Evolutionary conservation across 345 rosid species (phyloP), one percentile per base, ranked within the genome.

Genomic region (Gossypium herbaceum): DNA sequence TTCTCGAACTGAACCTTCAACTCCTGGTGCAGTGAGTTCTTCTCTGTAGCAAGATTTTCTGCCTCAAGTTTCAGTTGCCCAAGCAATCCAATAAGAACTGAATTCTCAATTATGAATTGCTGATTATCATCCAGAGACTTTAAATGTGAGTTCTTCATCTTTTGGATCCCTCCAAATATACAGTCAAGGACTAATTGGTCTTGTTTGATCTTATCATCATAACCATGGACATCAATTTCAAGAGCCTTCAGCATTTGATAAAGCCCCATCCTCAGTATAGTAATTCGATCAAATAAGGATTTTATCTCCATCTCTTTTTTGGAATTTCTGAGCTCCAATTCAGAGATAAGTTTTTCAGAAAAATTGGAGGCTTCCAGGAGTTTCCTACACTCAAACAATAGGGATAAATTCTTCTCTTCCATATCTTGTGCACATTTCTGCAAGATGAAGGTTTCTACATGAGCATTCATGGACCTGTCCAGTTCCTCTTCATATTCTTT

Each of bases 391-490:
- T 92, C 89, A 44, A 79, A 72, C 62, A 84, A 73, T 24, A 93
- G 85, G 66, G 88, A 85, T 76, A 82, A 77, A 67, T 84, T 87
- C 73, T 82, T 87, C 79, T 85, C 94, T 77, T 86, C 87, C 81
- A 90, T 82, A 44, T 88, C 94, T 79, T 81, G 85, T n/a, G 88
- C 71, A 75, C 84, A 90, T 79, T 85, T 81, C 80, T 86, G 87
- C 85, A 89, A 85, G 80, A 92, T 78, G 72, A 92, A 87, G 75
- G 83, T 89, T 81, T 91, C 91, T 58, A 86, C 75, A 83, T 89
- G 80, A 68, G 90, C 83, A 84, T 50, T 77, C 68, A 87, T 73
- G 60, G 82, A 83, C 76, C 86, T 86, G 77, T 93, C 90, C 67
- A 86, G 79, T 75, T 91, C 97, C 72, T 84, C 87, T 73, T 91